Base-by-base conservation (phyloP, 2,329 filamentous ascomycete genomes). In the Apiospora marii region DNA sequence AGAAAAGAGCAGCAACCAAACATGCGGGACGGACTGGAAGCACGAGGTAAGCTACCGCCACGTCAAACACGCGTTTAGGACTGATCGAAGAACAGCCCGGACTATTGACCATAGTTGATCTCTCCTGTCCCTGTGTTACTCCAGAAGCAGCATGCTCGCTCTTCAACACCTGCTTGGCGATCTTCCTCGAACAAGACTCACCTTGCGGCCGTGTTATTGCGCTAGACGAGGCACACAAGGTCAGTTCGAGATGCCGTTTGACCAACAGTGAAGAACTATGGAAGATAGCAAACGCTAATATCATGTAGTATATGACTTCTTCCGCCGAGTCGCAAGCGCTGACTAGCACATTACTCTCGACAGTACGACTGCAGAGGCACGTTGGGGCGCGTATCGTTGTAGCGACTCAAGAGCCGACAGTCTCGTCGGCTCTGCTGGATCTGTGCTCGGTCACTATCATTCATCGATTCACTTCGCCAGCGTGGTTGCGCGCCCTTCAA, bases 221-320 rank as follows among this genome's bases (percentile, higher is more conserved):
- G 0, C 83, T 95, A 0, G 93, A 96, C 74, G 92, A 96, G 78
- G 93, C 93, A 0, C 93, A 96, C 78, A 94, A 95, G 82, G 13
- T 46, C 44, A 46, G 13, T 16, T 16, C 13, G 44, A 16, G 13
- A 46, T 16, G 13, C 44, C 44, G 44, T 46, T 46, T 16, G 4
- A 46, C 44, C 13, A 14, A 46, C 13, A 46, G 13, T 46, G 4
- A 46, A 46, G 44, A 16, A 46, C 13, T 46, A 46, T 46, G 13
- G 2, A 16, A 46, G 13, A 46, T 46, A 46, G 44, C 44, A 46
- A 46, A 46, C 44, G 44, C 13, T 46, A 46, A 46, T 46, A 46
- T 46, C 13, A 46, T 46, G 13, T 46, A 46, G 13, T 46, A 46
- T 46, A 46, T 46, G 13, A 46, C 44, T 46, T 46, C 13, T 46